phyloP scores from a whole-genome alignment of 371 early-diverging fungal genomes.

The Apophysomyces trapeziformis region DNA sequence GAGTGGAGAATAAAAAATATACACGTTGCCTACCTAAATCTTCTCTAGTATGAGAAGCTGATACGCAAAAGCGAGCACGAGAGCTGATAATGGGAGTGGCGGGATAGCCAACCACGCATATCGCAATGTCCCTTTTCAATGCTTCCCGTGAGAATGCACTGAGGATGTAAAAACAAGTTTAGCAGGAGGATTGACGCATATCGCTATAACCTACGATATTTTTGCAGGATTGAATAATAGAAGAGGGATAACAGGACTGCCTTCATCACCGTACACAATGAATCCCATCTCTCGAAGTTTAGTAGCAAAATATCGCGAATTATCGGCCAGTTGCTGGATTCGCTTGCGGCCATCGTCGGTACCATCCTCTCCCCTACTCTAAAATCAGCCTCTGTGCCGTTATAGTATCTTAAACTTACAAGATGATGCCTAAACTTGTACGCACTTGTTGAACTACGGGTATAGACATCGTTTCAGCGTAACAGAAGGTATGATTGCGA shows the following conservation, averaged over 20 bases:
- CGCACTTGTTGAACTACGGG: constrained; percentile 94
- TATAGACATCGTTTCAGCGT: constrained; percentile 94
- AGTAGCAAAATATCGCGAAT: constrained; percentile 86
- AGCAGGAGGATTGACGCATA: not conserved
- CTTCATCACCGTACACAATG: constrained; percentile 93
- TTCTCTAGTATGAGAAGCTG: constrained; percentile 93
- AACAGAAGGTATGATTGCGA: constrained; percentile 80
- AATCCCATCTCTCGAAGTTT: constrained; percentile 91
- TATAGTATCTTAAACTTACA: constrained; percentile 17
- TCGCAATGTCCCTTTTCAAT: constrained; percentile 91
- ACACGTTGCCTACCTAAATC: constrained; percentile 75
- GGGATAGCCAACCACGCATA: constrained; percentile 99
- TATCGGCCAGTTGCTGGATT: constrained; percentile 85
- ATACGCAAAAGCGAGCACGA: constrained; percentile 97
- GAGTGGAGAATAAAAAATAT: not conserved
- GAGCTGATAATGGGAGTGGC: constrained; percentile 98
- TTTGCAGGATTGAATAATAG: constrained; percentile 98
- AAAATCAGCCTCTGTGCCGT: not conserved
- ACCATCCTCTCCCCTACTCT: constrained; percentile 81
- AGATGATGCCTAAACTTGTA: constrained; percentile 87
- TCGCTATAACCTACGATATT: constrained; percentile 67
- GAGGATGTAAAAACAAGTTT: not conserved
- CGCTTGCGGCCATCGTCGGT: constrained; percentile 82
- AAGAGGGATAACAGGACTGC: constrained; percentile 98
- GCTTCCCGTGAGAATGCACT: constrained; percentile 94